Conservation (phyloP, 2,329 filamentous ascomycete species). For the Epichloe hybrida region DNA sequence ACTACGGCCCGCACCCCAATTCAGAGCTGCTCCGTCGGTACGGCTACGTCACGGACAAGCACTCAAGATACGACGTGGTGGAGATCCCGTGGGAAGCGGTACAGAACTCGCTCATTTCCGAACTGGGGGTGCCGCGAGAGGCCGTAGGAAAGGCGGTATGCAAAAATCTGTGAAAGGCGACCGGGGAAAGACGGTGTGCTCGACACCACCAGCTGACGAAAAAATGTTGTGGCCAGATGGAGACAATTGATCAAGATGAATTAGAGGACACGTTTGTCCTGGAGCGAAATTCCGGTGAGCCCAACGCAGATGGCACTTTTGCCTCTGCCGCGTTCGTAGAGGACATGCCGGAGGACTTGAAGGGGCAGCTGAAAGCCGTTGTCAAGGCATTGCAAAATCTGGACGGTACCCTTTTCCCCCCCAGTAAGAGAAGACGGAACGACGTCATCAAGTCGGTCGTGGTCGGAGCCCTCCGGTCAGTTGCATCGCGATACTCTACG, state of each 20-base stretch:
- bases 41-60: conserved; percentile 71
- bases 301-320: conserved; percentile 34
- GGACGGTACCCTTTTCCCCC: conserved; percentile 26
- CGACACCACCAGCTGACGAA: conserved; percentile 11
- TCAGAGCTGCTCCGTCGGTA: conserved; percentile 74
- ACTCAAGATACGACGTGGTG: conserved; percentile 68
- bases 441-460: conserved; percentile 30
- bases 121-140: conserved; percentile 23
- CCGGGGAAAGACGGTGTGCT: neutral
- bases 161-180: conserved; percentile 9
- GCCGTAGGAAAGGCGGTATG: conserved; percentile 31
- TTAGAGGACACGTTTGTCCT: conserved; percentile 65
- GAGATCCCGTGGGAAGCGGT: conserved; percentile 57
- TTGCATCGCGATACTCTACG: conserved; percentile 30
- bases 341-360: conserved; percentile 36
- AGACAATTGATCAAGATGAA: conserved; percentile 46
- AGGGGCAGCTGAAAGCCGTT: conserved; percentile 35
- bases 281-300: conserved; percentile 39
- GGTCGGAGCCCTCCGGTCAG: conserved; percentile 21
- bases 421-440: conserved; percentile 37
- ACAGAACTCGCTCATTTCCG: conserved; percentile 26
- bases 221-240: conserved; percentile 16
- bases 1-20: conserved; percentile 74
- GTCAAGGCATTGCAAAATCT: conserved; percentile 36
- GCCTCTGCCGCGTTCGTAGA: conserved; percentile 23